A percentile compares a stretch with the other conserved stretches of the same genome.
phyloP scores from a whole-genome alignment of 2,329 filamentous ascomycete genomes.

The Claviceps maximensis region DNA sequence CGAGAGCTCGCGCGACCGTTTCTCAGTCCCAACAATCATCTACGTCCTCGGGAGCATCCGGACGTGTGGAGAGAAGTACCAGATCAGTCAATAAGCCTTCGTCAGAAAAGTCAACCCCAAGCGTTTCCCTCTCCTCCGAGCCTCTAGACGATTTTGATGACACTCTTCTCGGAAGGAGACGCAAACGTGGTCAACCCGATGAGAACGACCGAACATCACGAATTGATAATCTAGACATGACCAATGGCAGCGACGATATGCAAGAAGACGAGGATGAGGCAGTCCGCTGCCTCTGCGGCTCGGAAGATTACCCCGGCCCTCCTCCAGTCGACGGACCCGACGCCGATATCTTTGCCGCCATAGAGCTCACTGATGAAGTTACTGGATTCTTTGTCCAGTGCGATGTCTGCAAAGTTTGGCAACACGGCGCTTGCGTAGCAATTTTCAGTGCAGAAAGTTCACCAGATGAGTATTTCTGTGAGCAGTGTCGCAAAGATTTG shows the following conservation, averaged over 20 bases:
- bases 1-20: constrained; percentile 73
- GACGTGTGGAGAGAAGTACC: constrained; percentile 60
- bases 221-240: constrained; percentile 35
- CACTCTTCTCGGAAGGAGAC: constrained; percentile 60
- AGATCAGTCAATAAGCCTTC: constrained; percentile 59
- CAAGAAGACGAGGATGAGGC: constrained; percentile 78
- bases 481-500: constrained; percentile 81
- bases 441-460: constrained; percentile 89
- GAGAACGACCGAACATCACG: constrained; percentile 35
- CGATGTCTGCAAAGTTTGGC: constrained; percentile 96
- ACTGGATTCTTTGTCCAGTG: constrained; percentile 97
- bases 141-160: constrained; percentile 56
- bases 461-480: constrained; percentile 96
- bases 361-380: constrained; percentile 66
- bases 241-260: constrained; percentile 54
- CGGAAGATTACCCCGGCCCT: constrained; percentile 86
- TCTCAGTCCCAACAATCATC: constrained; percentile 65
- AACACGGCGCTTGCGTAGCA: constrained; percentile 93
- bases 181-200: constrained; percentile 60
- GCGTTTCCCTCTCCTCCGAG: constrained; percentile 58
- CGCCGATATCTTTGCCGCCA: constrained; percentile 41
- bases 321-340: constrained; percentile 49
- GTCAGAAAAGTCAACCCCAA: constrained; percentile 65
- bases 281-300: constrained; percentile 88
- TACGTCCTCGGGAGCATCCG: constrained; percentile 66